Evolutionary conservation across 345 rosid species (phyloP), one percentile per base, ranked within the genome.

Genomic region (Euphorbia peplus): DNA sequence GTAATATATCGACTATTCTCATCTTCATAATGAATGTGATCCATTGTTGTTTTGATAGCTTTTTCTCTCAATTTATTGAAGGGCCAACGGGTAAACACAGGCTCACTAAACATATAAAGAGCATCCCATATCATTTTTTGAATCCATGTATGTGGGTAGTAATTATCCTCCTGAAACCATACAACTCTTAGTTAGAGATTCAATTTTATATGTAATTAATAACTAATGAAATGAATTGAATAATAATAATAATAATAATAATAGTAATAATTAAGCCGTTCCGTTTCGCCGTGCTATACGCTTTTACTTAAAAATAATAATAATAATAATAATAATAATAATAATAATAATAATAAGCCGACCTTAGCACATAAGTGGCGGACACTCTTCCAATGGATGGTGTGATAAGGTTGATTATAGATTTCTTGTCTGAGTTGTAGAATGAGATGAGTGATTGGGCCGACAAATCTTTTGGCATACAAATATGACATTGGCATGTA

Each of bases 1-100:
- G 62, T 75, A 21, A 75, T 79, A 28, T 79, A 79, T 3, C 66
- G 70, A 24, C 82, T 79, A 26, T 69, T 79, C 29, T 71, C 76
- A 32, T 79, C 82, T 79, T 79, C 82, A 64, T 70, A 70, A 18
- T 70, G 67, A 9, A 71, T 71, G 60, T 71, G 69, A 18, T 71
- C 39, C 69, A 71, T 71, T 13, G 75, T 71, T 8, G 8, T 37
- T 30, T 71, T 25, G 42, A 71, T 57, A 64, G 69, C 69, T 32
- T 47, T 71, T 15, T 62, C 32, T 62, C 66, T 41, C 32, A 62
- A 22, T 22, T 62, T 62, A 21, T 62, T 62, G 4, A 50, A 39
- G 14, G 75, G 75, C 75, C 75, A 71, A 4, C 58, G 18, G 0
- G 64, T 71, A 4, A 71, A 54, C 11, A 69, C 1, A 46, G 70